Evolutionary conservation across 176 grass and related monocot genomes (phyloP).

Genomic region (Cenchrus americanus): DNA sequence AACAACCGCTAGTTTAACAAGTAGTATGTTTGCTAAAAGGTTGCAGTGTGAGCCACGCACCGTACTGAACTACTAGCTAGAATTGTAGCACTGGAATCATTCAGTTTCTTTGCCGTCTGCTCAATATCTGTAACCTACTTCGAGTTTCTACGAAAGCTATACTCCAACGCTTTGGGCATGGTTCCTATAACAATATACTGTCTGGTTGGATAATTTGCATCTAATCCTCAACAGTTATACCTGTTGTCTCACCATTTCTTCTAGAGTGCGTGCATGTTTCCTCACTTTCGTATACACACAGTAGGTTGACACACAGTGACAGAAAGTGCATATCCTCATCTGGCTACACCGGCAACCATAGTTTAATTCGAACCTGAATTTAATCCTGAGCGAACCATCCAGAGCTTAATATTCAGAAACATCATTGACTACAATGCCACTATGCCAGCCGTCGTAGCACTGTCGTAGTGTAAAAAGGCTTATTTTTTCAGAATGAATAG

Average conservation of each 20-base stretch:
- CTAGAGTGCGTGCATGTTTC: neutral
- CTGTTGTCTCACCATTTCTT: neutral
- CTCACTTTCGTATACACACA: neutral
- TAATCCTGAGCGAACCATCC: neutral
- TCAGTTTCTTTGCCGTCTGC: neutral
- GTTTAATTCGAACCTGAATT: neutral
- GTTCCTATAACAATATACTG: neutral
- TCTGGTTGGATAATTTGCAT: neutral
- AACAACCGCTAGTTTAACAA: too few relatives aligned
- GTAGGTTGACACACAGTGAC: neutral
- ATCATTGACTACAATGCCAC: neutral
- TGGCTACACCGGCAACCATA: neutral
- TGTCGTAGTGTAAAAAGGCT: neutral
- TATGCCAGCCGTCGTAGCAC: neutral
- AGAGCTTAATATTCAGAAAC: neutral
- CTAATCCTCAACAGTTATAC: neutral
- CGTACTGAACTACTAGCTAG: too few relatives aligned
- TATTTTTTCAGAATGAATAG: neutral
- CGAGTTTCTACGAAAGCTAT: neutral
- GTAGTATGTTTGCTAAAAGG: neutral
- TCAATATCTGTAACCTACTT: neutral
- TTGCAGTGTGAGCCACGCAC: neutral
- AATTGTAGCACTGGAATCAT: too few relatives aligned
- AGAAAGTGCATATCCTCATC: neutral
- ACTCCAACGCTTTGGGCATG: neutral